Conservation (phyloP, 2,329 filamentous ascomycete genomes). For the Fusarium verrucosum region DNA sequence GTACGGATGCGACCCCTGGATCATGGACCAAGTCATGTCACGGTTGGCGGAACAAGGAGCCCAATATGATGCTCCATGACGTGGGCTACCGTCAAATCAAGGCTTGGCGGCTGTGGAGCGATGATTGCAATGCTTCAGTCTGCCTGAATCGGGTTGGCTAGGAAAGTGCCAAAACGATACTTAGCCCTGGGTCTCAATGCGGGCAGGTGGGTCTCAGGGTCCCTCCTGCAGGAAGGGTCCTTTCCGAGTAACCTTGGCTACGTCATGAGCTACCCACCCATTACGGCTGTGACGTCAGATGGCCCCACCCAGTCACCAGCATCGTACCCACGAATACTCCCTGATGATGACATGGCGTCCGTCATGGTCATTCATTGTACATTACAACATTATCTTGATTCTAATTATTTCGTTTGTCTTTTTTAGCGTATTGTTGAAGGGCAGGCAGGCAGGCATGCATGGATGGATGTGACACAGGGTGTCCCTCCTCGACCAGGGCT, state of each 20-base stretch:
- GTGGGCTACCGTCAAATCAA: slow-evolving; percentile 34
- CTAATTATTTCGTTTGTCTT: slow-evolving; percentile 21
- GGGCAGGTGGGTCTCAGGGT: slow-evolving; percentile 44
- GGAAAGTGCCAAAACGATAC: slow-evolving; percentile 14
- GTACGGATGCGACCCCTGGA: background rate
- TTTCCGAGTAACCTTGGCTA: slow-evolving; percentile 15
- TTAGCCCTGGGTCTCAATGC: slow-evolving; percentile 10
- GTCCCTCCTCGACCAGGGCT: slow-evolving; percentile 2
- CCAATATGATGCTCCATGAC: slow-evolving; percentile 45
- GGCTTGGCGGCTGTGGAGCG: slow-evolving; percentile 36
- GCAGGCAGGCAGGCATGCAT: background rate
- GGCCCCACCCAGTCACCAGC: slow-evolving; percentile 21
- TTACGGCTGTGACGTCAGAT: slow-evolving; percentile 25
- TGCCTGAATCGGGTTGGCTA: slow-evolving; percentile 28
- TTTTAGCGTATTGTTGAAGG: slow-evolving; percentile 26
- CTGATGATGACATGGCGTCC: slow-evolving; percentile 44
- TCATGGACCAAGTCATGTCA: background rate
- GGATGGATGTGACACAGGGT: slow-evolving; percentile 26
- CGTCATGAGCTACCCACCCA: slow-evolving; percentile 19
- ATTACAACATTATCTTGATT: slow-evolving; percentile 20
- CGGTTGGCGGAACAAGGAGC: slow-evolving; percentile 2
- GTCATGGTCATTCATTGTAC: slow-evolving; percentile 20
- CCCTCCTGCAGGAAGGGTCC: slow-evolving; percentile 46
- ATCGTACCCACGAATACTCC: slow-evolving; percentile 9
- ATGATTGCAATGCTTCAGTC: slow-evolving; percentile 26